phyloP scores from a whole-genome alignment of 83 land plant genomes.

The Larix sibirica region DNA sequence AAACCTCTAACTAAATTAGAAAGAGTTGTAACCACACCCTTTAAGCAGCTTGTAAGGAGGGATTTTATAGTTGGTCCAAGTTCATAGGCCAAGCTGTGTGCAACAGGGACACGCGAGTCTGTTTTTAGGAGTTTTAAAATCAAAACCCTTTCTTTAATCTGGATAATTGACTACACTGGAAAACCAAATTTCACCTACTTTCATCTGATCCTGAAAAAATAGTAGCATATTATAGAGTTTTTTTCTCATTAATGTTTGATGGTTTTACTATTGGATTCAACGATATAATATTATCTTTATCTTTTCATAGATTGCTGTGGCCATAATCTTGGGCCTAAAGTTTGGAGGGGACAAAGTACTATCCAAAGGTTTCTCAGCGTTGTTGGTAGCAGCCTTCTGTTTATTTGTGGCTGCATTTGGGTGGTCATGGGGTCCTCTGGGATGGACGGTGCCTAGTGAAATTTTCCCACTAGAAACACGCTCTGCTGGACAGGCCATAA shows the following conservation, averaged over 20 bases:
- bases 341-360: constrained; percentile 47
- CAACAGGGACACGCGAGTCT: too few relatives aligned
- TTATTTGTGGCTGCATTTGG: constrained; percentile 64
- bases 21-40: too few relatives aligned
- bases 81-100: too few relatives aligned
- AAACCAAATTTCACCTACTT: neutral
- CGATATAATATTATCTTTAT: neutral
- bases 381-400: constrained; percentile 55
- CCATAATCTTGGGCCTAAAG: constrained; percentile 59
- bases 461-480: constrained; percentile 76
- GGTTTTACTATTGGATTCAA: neutral
- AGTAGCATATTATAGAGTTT: neutral
- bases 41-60: too few relatives aligned
- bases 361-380: constrained; percentile 48
- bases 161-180: neutral
- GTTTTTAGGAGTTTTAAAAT: too few relatives aligned
- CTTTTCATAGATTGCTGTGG: constrained; percentile 43
- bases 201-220: neutral
- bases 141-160: too few relatives aligned
- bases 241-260: neutral
- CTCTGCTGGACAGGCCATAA: constrained; percentile 79
- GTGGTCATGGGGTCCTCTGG: constrained; percentile 83
- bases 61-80: too few relatives aligned
- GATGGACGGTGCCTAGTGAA: constrained; percentile 82
- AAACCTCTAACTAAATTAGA: too few relatives aligned